Percentiles rank a stretch among this genome's conserved stretches.
These are phyloP conservation scores for Curvularia sp. DNA, from an alignment of 2,329 filamentous ascomycete species.

Conservation along the genomic window DNA sequence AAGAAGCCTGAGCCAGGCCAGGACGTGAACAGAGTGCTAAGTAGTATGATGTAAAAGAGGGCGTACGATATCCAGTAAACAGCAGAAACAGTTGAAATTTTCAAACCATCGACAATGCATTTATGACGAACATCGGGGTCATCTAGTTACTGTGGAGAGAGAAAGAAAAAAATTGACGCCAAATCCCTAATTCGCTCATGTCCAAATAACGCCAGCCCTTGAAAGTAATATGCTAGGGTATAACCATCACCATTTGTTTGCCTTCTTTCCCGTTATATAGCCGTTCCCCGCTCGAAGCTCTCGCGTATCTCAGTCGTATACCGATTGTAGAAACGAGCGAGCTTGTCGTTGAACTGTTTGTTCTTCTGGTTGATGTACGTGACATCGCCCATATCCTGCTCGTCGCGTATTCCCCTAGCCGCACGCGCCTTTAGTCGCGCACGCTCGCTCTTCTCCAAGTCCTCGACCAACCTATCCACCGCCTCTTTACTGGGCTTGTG, in stretches of 20 bases:
- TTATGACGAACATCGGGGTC: not conserved
- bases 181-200: not conserved
- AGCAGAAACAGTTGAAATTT: not conserved
- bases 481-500: slow-evolving; percentile 88
- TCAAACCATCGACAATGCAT: not conserved
- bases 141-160: not conserved
- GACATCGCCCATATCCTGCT: slow-evolving; percentile 82
- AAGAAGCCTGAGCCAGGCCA: slow-evolving; percentile 44
- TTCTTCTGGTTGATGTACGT: slow-evolving; percentile 99
- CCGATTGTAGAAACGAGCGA: slow-evolving; percentile 96
- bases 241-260: slow-evolving; percentile 20
- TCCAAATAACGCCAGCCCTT: slow-evolving; percentile 13
- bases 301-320: slow-evolving; percentile 97
- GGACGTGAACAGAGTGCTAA: slow-evolving; percentile 46
- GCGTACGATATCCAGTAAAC: slow-evolving; percentile 19
- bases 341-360: slow-evolving; percentile 99
- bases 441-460: slow-evolving; percentile 89
- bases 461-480: slow-evolving; percentile 84
- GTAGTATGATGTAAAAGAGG: slow-evolving; percentile 46
- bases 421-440: slow-evolving; percentile 82
- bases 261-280: slow-evolving; percentile 67
- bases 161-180: not conserved
- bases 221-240: slow-evolving; percentile 34
- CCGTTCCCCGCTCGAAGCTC: slow-evolving; percentile 95
- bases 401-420: slow-evolving; percentile 74